Base-by-base conservation (phyloP, 306 rosid species). In the Pueraria montana region DNA sequence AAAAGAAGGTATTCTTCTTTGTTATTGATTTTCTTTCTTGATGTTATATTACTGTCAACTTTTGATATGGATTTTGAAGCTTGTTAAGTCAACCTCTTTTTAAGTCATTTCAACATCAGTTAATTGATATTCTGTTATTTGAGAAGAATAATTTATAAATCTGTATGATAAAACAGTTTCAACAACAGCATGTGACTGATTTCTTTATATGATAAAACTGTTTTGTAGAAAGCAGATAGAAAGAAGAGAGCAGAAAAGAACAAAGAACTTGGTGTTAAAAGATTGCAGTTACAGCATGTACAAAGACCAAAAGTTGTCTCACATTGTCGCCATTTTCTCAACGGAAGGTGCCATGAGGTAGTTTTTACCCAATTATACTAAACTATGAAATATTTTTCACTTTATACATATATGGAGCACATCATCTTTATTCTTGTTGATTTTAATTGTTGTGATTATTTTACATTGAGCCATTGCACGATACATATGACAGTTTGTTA, bases 331-430 rank as follows among this genome's bases (percentile, higher is more conserved):
- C 98, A 96, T 86, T 93, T 85, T 87, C 34, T 86, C 9, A 24
- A 32, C 21, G 99, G 99, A 84, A 88, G 91, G 84, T 95, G 99
- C 86, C 58, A 86, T 1, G 91, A 92, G 97, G 99, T 93, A 78
- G 88, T 79, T 46, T 14, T 53, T 27, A 70, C 55, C 79, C 67
- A 59, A 65, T 81, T 74, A 40, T 72, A 52, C 36, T 26, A 40
- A 52, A 36, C 42, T 34, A 17, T 53, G n/a, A 24, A 64, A 3
- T 65, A 20, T 9, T 73, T 67, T 74, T 63, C 63, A 16, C 43
- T 30, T 69, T 49, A 74, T 78, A 36, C 34, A 66, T 62, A 45
- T 34, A 79, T 65, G 61, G 42, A 43, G 46, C 26, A 48, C 67
- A 17, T 62, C 74, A 46, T 45, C 52, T 45, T n/a, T n/a, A n/a